Conservation (phyloP, 345 rosid genomes). For the Brassica cretica region DNA sequence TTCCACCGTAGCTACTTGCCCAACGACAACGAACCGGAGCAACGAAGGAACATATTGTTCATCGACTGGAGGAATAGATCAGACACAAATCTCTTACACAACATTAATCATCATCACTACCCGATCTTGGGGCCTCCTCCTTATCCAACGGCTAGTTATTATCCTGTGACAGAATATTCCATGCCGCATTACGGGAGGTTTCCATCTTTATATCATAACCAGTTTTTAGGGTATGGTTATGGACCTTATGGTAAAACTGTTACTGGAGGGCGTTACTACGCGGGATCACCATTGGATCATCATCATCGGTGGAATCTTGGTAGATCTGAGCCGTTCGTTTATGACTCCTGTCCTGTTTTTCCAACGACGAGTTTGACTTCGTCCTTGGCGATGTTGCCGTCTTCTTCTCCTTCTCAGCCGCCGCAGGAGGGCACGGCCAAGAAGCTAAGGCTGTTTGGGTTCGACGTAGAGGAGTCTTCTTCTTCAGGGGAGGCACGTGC, state of each 20-base stretch:
- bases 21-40: constrained; percentile 49
- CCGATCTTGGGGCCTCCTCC: constrained; percentile 19
- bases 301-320: constrained; percentile 35
- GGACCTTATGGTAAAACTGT: constrained; percentile 9
- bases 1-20: constrained; percentile 66
- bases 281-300: constrained; percentile 46
- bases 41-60: constrained; percentile 47
- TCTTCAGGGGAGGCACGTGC: constrained; percentile 34
- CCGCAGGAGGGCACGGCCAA: constrained; percentile 34
- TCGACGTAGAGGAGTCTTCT: constrained; percentile 62
- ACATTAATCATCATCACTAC: constrained; percentile 19
- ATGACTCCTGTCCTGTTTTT: constrained; percentile 61
- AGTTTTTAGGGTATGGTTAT: constrained; percentile 31
- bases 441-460: constrained; percentile 65
- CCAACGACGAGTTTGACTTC: constrained; percentile 23
- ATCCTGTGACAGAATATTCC: constrained; percentile 31
- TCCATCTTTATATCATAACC: constrained; percentile 21
- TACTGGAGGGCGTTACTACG: constrained; percentile 40
- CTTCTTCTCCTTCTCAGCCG: constrained; percentile 16
- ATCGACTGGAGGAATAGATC: constrained; percentile 82
- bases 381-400: constrained; percentile 4
- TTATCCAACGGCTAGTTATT: constrained; percentile 21
- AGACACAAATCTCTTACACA: constrained; percentile 32
- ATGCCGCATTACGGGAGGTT: constrained; percentile 25
- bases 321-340: constrained; percentile 44